Percentiles rank a stretch among this genome's conserved stretches.
phyloP scores from a whole-genome alignment of 257 asterid species.

The Anisodus tanguticus region DNA sequence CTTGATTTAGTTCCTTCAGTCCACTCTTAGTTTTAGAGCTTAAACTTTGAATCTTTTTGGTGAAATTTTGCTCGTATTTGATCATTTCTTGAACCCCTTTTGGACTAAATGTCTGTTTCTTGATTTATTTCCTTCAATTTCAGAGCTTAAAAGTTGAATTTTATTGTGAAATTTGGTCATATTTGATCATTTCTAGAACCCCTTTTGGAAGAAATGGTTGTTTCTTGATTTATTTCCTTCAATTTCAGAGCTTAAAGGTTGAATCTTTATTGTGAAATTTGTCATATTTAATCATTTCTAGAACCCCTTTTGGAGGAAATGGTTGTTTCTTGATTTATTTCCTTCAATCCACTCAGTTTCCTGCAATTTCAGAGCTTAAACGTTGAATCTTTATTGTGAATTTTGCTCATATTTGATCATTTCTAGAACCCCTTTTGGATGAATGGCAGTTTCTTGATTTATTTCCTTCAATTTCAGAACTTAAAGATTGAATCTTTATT shows the following conservation, averaged over 20 bases:
- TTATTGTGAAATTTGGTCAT: too few species aligned
- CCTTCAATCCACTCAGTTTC: not conserved
- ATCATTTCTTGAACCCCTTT: not conserved
- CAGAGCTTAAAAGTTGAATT: not conserved
- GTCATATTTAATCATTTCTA: too few species aligned
- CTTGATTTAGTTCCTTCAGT: not conserved
- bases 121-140: too few species aligned
- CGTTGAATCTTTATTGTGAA: slow-evolving; percentile 23
- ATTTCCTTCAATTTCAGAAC: too few species aligned
- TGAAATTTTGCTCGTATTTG: slow-evolving; percentile 9
- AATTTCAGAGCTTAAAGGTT: too few species aligned
- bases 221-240: slow-evolving; percentile 25
- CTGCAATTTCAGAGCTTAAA: slow-evolving; percentile 15
- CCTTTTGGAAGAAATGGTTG: slow-evolving; percentile 36
- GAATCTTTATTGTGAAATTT: too few species aligned
- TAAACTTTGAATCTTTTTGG: slow-evolving; percentile 16
- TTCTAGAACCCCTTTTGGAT: not conserved
- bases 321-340: slow-evolving; percentile 22
- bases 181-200: too few species aligned
- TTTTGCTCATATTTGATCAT: not conserved
- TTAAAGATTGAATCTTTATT: too few species aligned
- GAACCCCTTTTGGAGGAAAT: not conserved
- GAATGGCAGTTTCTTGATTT: slow-evolving; percentile 41
- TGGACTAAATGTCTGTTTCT: too few species aligned
- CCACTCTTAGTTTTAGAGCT: slow-evolving; percentile 23